Evolutionary conservation across 192 early-diverging fungal species (phyloP).

Genomic region (Coemansia sp.): DNA sequence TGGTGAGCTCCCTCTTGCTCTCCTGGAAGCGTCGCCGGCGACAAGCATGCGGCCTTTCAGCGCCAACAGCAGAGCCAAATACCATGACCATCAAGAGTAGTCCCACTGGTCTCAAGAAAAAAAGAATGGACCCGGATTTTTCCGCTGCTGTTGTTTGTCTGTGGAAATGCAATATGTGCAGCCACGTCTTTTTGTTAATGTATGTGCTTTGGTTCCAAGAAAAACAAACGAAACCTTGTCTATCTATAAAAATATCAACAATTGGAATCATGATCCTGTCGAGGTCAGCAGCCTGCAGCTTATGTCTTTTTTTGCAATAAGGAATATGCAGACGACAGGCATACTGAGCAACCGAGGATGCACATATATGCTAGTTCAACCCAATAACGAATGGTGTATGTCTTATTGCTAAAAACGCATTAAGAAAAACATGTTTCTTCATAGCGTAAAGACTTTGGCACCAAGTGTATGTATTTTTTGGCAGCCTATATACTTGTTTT

Average conservation of each 20-base stretch:
- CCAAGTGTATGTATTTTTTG: background rate
- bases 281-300: too few species aligned
- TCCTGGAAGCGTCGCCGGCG: conserved; percentile 22
- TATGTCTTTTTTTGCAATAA: background rate
- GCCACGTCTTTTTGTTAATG: background rate
- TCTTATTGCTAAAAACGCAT: background rate
- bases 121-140: too few species aligned
- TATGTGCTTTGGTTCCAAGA: background rate
- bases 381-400: background rate
- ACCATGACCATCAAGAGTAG: conserved; percentile 7
- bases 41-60: conserved; percentile 10
- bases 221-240: background rate
- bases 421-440: background rate
- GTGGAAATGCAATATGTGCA: background rate
- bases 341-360: background rate
- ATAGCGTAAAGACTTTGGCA: background rate
- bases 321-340: background rate
- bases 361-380: background rate
- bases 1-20: conserved; percentile 19
- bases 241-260: background rate
- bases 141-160: background rate
- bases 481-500: too few species aligned
- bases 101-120: background rate
- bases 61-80: background rate
- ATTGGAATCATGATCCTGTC: background rate